Evolutionary conservation across 2,329 filamentous ascomycete species (phyloP).

Genomic region (Dactylellina leptospora): DNA sequence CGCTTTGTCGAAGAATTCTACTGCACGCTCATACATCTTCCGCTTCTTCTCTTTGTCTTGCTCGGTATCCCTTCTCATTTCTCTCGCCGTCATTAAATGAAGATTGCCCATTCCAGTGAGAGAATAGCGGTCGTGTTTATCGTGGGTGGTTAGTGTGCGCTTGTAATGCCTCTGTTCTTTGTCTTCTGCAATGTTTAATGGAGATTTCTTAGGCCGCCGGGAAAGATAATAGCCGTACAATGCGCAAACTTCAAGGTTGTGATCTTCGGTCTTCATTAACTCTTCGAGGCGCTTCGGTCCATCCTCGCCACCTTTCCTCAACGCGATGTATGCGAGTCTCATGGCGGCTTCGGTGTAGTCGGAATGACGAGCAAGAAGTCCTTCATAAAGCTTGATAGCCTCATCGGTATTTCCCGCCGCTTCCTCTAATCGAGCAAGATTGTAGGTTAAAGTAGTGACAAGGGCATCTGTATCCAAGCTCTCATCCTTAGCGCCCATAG

Average conservation of each 20-base stretch:
- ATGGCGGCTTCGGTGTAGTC: slow-evolving; percentile 94
- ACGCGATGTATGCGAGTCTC: slow-evolving; percentile 86
- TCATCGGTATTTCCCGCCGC: slow-evolving; percentile 80
- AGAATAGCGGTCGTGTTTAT: slow-evolving; percentile 98
- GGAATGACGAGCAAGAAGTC: slow-evolving; percentile 80
- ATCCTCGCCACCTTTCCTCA: slow-evolving; percentile 81
- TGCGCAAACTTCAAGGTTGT: slow-evolving; percentile 88
- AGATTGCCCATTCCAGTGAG: slow-evolving; percentile 97
- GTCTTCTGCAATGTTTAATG: slow-evolving; percentile 83
- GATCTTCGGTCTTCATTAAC: slow-evolving; percentile 82
- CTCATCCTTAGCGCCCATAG: slow-evolving; percentile 77
- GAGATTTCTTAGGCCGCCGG: slow-evolving; percentile 81
- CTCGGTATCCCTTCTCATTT: slow-evolving; percentile 92
- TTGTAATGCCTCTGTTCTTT: slow-evolving; percentile 94
- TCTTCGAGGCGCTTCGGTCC: slow-evolving; percentile 86
- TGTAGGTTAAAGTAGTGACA: slow-evolving; percentile 96
- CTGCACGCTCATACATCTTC: slow-evolving; percentile 85
- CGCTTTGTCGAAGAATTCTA: slow-evolving; percentile 98
- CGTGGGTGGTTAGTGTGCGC: slow-evolving; percentile 89
- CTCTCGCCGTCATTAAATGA: slow-evolving; percentile 80
- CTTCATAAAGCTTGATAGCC: slow-evolving; percentile 87
- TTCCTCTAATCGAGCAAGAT: slow-evolving; percentile 92
- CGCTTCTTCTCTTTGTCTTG: slow-evolving; percentile 89
- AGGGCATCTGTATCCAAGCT: slow-evolving; percentile 86
- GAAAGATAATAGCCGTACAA: slow-evolving; percentile 96